Percentiles rank a stretch among this genome's conserved stretches.
Conservation (phyloP, 306 rosid genomes). For the Arachis stenosperma region DNA sequence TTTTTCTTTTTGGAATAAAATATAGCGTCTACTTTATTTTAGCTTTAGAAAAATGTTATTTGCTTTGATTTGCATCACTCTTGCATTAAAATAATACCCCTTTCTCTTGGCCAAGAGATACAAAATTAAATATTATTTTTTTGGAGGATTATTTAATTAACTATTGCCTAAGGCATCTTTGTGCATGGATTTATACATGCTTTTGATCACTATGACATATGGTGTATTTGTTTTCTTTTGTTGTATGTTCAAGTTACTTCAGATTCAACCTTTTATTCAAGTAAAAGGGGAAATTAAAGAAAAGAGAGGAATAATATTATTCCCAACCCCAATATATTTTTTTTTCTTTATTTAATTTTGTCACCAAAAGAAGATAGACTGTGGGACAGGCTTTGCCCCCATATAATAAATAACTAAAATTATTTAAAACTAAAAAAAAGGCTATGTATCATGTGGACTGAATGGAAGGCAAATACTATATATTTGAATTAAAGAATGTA, state of each 20-base stretch:
- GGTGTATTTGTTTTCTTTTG: background rate
- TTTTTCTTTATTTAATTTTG: background rate
- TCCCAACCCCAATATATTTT: background rate
- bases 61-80: slow-evolving; percentile 44
- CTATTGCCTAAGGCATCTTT: slow-evolving; percentile 45
- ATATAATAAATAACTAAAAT: background rate
- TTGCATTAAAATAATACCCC: slow-evolving; percentile 43
- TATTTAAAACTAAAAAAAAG: background rate
- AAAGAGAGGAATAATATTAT: background rate
- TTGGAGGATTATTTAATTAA: slow-evolving; percentile 42
- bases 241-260: slow-evolving; percentile 6
- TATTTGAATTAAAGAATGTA: background rate
- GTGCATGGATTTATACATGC: slow-evolving; percentile 43
- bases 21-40: slow-evolving; percentile 37
- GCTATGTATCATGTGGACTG: background rate
- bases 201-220: slow-evolving; percentile 13
- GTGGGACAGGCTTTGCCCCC: slow-evolving; percentile 12
- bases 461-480: background rate
- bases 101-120: slow-evolving; percentile 46
- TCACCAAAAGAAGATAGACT: slow-evolving; percentile 14
- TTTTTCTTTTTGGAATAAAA: slow-evolving; percentile 19
- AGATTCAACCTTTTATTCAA: slow-evolving; percentile 31
- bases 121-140: slow-evolving; percentile 3
- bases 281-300: background rate
- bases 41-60: slow-evolving; percentile 26